Evolutionary conservation across 2,329 filamentous ascomycete genomes (phyloP).

Genomic region (Metarhizium robertsii): DNA sequence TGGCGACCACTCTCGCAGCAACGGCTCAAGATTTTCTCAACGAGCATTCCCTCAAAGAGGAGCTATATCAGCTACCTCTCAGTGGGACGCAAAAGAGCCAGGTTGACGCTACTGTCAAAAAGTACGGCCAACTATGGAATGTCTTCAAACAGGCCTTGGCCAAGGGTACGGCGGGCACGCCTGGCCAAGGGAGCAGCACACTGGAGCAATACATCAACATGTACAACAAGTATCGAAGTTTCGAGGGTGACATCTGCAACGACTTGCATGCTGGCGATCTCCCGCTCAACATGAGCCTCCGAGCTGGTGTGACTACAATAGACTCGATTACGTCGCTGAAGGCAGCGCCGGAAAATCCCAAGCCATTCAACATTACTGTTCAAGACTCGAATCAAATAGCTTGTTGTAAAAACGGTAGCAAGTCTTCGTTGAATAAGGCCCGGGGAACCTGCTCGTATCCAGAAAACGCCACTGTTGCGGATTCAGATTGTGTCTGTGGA

Average conservation of each 20-base stretch:
- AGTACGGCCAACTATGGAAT: conserved; percentile 21
- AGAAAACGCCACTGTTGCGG: conserved; percentile 16
- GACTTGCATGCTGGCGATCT: conserved; percentile 21
- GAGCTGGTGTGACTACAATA: conserved; percentile 19
- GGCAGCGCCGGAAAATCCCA: conserved; percentile 17
- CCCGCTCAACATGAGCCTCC: conserved; percentile 23
- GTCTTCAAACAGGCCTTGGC: conserved; percentile 23
- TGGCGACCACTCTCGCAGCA: conserved; percentile 22
- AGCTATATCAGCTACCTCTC: conserved; percentile 16
- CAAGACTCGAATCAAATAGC: conserved; percentile 23
- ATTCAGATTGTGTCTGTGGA: conserved; percentile 26
- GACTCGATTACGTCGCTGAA: conserved; percentile 19
- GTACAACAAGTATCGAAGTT: conserved; percentile 20
- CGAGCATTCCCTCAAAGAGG: conserved; percentile 14
- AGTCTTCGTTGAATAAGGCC: conserved; percentile 11
- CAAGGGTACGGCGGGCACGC: conserved; percentile 8
- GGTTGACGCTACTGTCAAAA: conserved; percentile 16
- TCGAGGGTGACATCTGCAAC: conserved; percentile 25
- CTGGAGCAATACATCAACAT: conserved; percentile 21
- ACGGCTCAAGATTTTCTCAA: conserved; percentile 21
- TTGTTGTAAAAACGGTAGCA: conserved; percentile 21
- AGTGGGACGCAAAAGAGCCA: conserved; percentile 11
- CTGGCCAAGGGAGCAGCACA: conserved; percentile 15
- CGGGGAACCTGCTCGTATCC: conserved; percentile 21
- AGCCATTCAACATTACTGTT: conserved; percentile 21